A percentile compares a stretch with the other conserved stretches of the same genome.
These are phyloP conservation scores for Durusdinium trenchii DNA, from an alignment of 73 alveolate genomes.

Conservation along the genomic window DNA sequence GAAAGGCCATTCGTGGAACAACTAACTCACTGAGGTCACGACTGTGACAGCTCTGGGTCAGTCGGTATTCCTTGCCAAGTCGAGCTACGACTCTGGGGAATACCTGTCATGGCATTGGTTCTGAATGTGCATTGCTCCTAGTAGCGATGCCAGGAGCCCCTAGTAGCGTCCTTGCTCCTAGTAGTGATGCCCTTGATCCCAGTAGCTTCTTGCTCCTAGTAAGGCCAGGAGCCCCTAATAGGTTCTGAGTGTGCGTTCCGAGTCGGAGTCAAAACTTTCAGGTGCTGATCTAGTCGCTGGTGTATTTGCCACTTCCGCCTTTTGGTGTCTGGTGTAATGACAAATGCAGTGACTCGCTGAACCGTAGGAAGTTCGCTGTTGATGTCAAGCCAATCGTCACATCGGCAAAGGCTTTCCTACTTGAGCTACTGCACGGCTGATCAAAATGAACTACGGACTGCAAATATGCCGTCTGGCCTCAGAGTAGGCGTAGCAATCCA, in stretches of 20 bases:
- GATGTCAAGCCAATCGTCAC: background rate
- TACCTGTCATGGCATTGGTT: no score
- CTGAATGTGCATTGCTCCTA: background rate
- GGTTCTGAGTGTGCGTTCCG: background rate
- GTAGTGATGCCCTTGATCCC: no score
- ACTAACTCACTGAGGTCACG: background rate
- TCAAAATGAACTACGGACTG: background rate
- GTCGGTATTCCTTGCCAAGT: constrained; percentile 62
- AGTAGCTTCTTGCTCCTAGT: no score
- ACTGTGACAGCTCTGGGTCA: constrained; percentile 47
- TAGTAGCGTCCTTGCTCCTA: background rate
- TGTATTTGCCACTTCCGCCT: background rate
- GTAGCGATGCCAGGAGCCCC: background rate
- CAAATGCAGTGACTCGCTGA: background rate
- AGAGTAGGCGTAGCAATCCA: constrained; percentile 65
- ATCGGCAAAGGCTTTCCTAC: background rate
- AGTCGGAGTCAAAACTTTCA: no score
- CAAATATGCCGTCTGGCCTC: background rate
- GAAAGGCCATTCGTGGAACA: no score
- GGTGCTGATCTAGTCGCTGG: background rate
- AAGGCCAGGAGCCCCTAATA: background rate
- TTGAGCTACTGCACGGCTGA: background rate
- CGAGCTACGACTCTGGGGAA: constrained; percentile 49
- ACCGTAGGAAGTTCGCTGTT: no score
- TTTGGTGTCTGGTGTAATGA: background rate